Conservation (phyloP, 1,284 basidiomycete genomes). For the Ceratobasidium sp. region DNA sequence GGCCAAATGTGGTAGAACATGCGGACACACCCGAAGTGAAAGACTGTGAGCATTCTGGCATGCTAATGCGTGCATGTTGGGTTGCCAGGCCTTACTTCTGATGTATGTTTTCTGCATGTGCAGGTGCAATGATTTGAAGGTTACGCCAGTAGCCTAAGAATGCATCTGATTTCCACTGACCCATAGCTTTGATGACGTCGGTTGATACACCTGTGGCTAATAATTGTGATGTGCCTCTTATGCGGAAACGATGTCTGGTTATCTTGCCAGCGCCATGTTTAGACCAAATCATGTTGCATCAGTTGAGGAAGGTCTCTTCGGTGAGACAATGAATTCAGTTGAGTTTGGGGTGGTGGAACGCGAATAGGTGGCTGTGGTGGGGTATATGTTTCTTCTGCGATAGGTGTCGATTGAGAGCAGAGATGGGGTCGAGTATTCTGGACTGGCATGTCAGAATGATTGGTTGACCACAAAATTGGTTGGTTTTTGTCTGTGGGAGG, state of each 20-base stretch:
- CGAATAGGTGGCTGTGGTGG: background rate
- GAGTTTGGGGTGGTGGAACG: background rate
- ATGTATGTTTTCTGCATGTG: background rate
- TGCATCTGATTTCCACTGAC: conserved; percentile 54
- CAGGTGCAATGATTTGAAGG: background rate
- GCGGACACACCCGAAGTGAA: too few species aligned
- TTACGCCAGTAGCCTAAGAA: conserved; percentile 55
- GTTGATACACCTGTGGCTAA: conserved; percentile 53
- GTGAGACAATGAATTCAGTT: background rate
- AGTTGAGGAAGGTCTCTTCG: background rate
- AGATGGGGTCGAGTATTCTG: conserved; percentile 4
- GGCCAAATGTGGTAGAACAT: too few species aligned
- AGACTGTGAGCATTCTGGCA: too few species aligned
- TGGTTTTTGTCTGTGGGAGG: conserved; percentile 25
- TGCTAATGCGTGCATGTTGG: too few species aligned
- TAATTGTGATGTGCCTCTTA: conserved; percentile 54
- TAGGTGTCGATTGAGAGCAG: background rate
- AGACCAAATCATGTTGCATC: conserved; percentile 44
- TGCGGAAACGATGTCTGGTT: conserved; percentile 55
- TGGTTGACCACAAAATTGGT: background rate
- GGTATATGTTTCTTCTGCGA: background rate
- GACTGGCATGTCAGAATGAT: conserved; percentile 21
- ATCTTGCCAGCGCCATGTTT: conserved; percentile 54
- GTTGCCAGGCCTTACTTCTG: too few species aligned
- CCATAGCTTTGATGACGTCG: conserved; percentile 53